Evolutionary conservation across 2,329 filamentous ascomycete species (phyloP), one percentile per base, ranked within the genome.

Genomic region (Phaeomoniella chlamydospora): DNA sequence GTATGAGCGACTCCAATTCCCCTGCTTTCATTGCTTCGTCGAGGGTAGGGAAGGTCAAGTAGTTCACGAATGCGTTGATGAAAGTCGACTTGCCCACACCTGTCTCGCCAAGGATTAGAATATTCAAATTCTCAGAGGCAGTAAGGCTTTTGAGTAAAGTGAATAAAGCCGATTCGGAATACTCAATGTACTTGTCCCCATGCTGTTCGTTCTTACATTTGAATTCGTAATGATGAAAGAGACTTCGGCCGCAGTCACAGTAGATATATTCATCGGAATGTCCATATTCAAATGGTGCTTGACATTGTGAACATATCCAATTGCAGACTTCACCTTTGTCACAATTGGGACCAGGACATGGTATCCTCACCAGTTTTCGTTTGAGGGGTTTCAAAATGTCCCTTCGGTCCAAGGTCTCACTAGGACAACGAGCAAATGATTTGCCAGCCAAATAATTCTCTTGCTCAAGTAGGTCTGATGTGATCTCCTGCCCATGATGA

Each of bases 51-150:
- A 52, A 59, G 0, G 43, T 47, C 3, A 67, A 39, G 37, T 67
- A 67, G 40, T 68, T 68, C 42, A 61, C 43, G 19, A 67, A 64
- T 0, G 62, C 56, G 33, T 67, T 68, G 45, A 68, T 65, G 30
- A 58, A 68, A 0, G 64, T 67, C 1, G 59, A 64, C 36, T 68
- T 68, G 0, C 65, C 64, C 0, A 66, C 64, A 0, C 63, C 65
- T 0, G 63, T 64, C 42, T 67, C 62, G 0, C 64, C 64, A 0
- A 68, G 48, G 3, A 68, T 56, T 15, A 68, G 40, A 13, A 68
- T 61, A 31, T 66, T 67, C 16, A 58, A 36, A 13, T 55, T 46
- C 2, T 57, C 46, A 4, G 43, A 42, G 12, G 46, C 44, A 12
- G 48, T 40, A 2, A 58, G 47, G 14, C 29, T 37, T 12, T 45